These are phyloP conservation scores for Talaromyces sp. DNA, from an alignment of 2,329 filamentous ascomycete species.

Conservation along the genomic window DNA sequence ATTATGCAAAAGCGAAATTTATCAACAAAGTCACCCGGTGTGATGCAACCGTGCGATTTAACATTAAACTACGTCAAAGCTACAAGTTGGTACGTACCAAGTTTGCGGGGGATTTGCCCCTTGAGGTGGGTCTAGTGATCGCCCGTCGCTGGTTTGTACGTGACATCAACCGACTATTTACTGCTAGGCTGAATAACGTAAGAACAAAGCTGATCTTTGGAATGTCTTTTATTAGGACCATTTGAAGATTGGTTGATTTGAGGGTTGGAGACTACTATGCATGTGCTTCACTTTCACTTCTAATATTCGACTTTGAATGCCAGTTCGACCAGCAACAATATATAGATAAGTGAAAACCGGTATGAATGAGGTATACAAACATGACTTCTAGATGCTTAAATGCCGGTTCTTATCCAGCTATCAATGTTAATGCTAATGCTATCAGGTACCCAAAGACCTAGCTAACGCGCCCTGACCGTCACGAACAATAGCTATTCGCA, in stretches of 20 bases:
- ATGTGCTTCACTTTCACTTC: too few relatives aligned
- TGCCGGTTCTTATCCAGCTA: not conserved
- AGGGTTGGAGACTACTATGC: too few relatives aligned
- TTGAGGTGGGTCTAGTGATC: not conserved
- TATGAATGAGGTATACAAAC: not conserved
- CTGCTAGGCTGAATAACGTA: not conserved
- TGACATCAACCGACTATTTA: not conserved
- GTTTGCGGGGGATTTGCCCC: not conserved
- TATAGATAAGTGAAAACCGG: not conserved
- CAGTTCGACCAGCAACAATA: not conserved
- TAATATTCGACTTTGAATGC: not conserved
- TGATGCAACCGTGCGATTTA: not conserved
- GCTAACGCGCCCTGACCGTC: too few relatives aligned
- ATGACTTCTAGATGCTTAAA: not conserved
- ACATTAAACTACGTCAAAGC: not conserved
- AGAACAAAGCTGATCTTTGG: not conserved
- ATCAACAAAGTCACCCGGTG: not conserved
- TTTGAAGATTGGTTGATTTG: too few relatives aligned
- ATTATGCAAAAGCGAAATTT: too few relatives aligned
- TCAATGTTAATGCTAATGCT: not conserved
- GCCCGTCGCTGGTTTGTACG: not conserved
- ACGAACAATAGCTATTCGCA: not conserved
- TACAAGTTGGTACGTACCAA: not conserved
- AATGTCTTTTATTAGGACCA: too few relatives aligned
- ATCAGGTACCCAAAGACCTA: not conserved